Evolutionary conservation across 257 asterid genomes (phyloP).

Genomic region (Solanum boliviense): DNA sequence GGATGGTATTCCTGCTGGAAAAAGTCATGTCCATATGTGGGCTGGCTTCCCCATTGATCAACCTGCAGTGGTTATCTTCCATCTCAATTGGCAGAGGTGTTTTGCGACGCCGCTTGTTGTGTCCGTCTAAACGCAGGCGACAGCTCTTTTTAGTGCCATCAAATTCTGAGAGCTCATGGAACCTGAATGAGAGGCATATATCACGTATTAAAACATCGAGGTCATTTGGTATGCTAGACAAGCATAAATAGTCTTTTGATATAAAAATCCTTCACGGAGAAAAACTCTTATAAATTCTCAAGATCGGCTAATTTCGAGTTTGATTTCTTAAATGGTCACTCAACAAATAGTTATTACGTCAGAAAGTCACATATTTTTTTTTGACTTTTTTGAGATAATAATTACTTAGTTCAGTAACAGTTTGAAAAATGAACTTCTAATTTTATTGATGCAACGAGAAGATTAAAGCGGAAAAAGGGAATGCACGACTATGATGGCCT

Average conservation of each 20-base stretch:
- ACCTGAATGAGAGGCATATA: slow-evolving; percentile 15
- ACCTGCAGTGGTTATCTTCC: slow-evolving; percentile 9
- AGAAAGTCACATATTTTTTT: neutral
- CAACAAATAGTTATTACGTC: too few relatives aligned
- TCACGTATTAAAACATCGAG: neutral
- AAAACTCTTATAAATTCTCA: neutral
- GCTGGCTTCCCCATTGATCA: neutral
- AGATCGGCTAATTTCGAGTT: neutral
- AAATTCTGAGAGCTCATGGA: slow-evolving; percentile 42
- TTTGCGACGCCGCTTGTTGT: slow-evolving; percentile 36
- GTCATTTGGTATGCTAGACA: neutral
- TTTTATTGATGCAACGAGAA: too few relatives aligned
- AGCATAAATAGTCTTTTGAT: neutral
- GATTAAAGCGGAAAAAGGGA: too few relatives aligned
- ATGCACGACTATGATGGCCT: neutral
- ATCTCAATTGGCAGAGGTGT: slow-evolving; percentile 3
- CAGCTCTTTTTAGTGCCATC: slow-evolving; percentile 49
- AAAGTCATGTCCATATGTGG: neutral
- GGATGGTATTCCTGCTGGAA: neutral
- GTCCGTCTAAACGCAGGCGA: slow-evolving; percentile 43
- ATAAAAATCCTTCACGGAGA: neutral
- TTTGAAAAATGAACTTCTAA: too few relatives aligned
- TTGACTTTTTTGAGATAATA: too few relatives aligned
- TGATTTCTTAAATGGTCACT: neutral
- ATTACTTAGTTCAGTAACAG: too few relatives aligned